A percentile compares a stretch with the other conserved stretches of the same genome.
Evolutionary conservation across 768 basidiomycete genomes (phyloP).

Genomic region (Mycena crocata): DNA sequence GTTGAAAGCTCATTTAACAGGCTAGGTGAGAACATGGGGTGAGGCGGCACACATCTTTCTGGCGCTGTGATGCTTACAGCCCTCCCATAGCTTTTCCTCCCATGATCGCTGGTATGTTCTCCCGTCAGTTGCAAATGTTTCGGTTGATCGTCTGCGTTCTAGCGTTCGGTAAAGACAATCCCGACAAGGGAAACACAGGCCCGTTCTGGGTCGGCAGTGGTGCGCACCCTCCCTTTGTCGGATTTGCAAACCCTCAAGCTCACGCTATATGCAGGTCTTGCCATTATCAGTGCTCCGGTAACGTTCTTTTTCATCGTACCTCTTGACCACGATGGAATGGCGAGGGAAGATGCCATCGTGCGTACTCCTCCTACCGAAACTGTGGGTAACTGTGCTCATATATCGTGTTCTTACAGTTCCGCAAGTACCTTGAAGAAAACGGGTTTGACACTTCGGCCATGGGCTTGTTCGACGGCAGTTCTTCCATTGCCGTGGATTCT

Average conservation of each 20-base stretch:
- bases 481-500: too few relatives aligned
- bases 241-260: conserved; percentile 16
- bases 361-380: conserved; percentile 32
- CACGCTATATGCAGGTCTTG: conserved; percentile 60
- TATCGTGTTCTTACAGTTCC: conserved; percentile 64
- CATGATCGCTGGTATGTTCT: conserved; percentile 66
- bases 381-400: not conserved
- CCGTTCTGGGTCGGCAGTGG: conserved; percentile 90
- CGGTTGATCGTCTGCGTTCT: conserved; percentile 16
- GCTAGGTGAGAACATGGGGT: conserved; percentile 75
- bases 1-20: not conserved
- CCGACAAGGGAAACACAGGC: conserved; percentile 77
- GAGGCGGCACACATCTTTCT: conserved; percentile 35
- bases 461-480: conserved; percentile 59
- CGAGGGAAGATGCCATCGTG: conserved; percentile 75
- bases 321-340: conserved; percentile 82
- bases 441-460: conserved; percentile 84
- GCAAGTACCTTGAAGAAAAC: conserved; percentile 79
- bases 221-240: conserved; percentile 33
- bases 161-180: conserved; percentile 69
- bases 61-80: not conserved
- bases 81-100: conserved; percentile 66
- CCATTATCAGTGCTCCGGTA: conserved; percentile 80
- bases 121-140: not conserved
- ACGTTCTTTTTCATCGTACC: conserved; percentile 81